Conservation (phyloP, 495 filamentous ascomycete species). For the Xylaria flabelliformis region DNA sequence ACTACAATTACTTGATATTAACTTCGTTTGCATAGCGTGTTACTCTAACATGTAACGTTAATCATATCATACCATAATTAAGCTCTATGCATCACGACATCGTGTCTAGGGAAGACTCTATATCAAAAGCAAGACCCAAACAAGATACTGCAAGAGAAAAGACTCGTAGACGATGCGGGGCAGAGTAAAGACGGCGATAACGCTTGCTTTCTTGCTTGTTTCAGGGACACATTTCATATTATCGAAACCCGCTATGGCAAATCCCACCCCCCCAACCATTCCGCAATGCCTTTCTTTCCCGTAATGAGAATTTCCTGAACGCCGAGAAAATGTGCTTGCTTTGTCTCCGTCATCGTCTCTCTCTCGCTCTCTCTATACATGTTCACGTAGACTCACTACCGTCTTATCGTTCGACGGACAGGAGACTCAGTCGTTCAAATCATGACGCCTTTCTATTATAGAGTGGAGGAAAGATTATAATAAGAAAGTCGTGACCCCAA, state of each 20-base stretch:
- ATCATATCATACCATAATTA: background rate
- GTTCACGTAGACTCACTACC: background rate
- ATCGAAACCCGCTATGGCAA: slow-evolving; percentile 7
- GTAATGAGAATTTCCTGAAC: slow-evolving; percentile 15
- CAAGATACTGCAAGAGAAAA: background rate
- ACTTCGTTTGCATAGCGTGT: background rate
- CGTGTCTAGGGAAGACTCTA: background rate
- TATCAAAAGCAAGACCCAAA: background rate
- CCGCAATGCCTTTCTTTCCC: background rate
- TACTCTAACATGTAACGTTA: background rate
- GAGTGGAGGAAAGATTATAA: background rate
- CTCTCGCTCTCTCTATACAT: slow-evolving; percentile 1
- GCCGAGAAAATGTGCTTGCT: slow-evolving; percentile 22
- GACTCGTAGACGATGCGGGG: background rate
- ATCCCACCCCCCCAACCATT: background rate
- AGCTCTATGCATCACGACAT: background rate
- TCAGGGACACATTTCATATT: background rate
- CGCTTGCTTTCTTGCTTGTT: background rate
- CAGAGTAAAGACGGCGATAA: background rate
- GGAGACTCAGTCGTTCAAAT: background rate
- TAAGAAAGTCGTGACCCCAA: background rate
- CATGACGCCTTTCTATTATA: slow-evolving; percentile 17
- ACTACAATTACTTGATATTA: background rate
- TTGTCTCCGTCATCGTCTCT: background rate
- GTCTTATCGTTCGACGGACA: background rate